Evolutionary conservation across 306 rosid genomes (phyloP).

Genomic region (Morella rubra): DNA sequence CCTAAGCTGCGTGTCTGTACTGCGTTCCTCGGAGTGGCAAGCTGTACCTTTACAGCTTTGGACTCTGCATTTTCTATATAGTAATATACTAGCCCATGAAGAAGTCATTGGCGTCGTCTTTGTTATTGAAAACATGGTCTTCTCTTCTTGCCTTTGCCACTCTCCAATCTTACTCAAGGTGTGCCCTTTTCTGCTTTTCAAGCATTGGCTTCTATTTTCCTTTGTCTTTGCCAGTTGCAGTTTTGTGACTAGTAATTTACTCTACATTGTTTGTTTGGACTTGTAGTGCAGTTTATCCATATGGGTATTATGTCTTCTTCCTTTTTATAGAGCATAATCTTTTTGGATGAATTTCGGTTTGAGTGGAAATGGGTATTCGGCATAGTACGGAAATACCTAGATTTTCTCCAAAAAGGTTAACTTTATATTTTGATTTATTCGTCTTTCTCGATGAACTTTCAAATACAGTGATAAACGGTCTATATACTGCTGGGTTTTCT

Average conservation of each 20-base stretch:
- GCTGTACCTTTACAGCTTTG: not conserved
- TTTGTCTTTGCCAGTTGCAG: conserved; percentile 8
- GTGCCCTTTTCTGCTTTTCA: conserved; percentile 16
- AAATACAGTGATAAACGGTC: not conserved
- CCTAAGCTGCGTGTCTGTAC: conserved; percentile 17
- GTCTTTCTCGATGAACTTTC: conserved; percentile 1
- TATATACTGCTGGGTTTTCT: not conserved
- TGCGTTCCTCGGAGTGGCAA: conserved; percentile 17
- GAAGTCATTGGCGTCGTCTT: conserved; percentile 39
- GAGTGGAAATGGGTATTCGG: conserved; percentile 24
- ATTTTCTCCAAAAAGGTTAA: not conserved
- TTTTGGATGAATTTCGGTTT: conserved; percentile 21
- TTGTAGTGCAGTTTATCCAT: not conserved
- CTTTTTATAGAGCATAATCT: not conserved
- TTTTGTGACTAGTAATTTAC: conserved; percentile 7
- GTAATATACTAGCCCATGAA: conserved; percentile 34
- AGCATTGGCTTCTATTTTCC: not conserved
- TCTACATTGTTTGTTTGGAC: conserved; percentile 2
- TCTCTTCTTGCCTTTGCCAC: conserved; percentile 47
- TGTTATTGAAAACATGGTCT: conserved; percentile 44
- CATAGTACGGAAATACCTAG: conserved; percentile 13
- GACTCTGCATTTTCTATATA: conserved; percentile 13
- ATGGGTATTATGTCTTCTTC: conserved; percentile 4
- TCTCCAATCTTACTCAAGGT: conserved; percentile 62
- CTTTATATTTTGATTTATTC: conserved; percentile 3